These are phyloP conservation scores for Entophlyctis helioformis DNA, from an alignment of 192 early-diverging fungal species.

Conservation along the genomic window DNA sequence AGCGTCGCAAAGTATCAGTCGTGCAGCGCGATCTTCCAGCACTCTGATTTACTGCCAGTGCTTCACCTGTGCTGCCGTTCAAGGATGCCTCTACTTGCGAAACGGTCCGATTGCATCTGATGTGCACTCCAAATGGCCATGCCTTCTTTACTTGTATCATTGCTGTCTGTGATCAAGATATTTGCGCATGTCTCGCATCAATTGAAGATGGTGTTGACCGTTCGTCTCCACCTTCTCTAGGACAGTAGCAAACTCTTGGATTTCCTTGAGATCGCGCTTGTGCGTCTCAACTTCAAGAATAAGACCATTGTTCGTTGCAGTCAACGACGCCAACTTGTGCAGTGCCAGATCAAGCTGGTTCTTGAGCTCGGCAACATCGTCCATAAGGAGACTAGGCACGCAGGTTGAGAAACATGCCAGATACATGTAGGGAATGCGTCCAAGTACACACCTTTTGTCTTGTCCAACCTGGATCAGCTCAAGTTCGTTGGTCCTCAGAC, in stretches of 20 bases:
- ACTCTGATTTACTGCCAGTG: too few relatives aligned
- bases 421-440: too few relatives aligned
- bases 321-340: slow-evolving; percentile 7
- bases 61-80: too few relatives aligned
- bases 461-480: slow-evolving; percentile 26
- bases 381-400: slow-evolving; percentile 17
- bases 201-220: slow-evolving; percentile 25
- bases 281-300: slow-evolving; percentile 14
- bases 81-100: too few relatives aligned
- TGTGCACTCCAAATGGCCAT: too few relatives aligned
- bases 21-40: too few relatives aligned
- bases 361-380: slow-evolving; percentile 23
- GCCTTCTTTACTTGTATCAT: too few relatives aligned
- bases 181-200: slow-evolving; percentile 9
- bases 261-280: slow-evolving; percentile 7
- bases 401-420: not conserved
- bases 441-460: slow-evolving; percentile 21
- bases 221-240: slow-evolving; percentile 18
- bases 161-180: not conserved
- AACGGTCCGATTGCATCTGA: too few relatives aligned
- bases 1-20: too few relatives aligned
- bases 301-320: slow-evolving; percentile 13
- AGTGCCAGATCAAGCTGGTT: slow-evolving; percentile 16
- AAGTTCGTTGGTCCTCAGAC: slow-evolving; percentile 9
- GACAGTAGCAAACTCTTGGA: slow-evolving; percentile 16